Evolutionary conservation across 1,284 basidiomycete genomes (phyloP).

Genomic region (Cutaneotrichosporon sp.): DNA sequence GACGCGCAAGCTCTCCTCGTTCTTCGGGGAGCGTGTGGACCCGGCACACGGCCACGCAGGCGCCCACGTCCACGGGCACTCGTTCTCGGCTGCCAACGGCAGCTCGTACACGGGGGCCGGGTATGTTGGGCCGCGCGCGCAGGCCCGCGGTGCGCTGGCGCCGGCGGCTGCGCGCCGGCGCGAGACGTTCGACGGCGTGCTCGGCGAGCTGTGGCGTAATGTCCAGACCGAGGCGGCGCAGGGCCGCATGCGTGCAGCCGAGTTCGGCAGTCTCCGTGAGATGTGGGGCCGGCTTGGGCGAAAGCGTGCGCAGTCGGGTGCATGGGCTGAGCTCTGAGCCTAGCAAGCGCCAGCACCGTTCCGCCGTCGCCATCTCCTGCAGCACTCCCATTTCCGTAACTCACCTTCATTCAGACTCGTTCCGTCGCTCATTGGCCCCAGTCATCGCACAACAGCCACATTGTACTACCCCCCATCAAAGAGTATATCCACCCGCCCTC

Average conservation of each 20-base stretch:
- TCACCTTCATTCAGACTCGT: no score
- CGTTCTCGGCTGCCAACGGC: background rate
- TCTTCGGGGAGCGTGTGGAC: slow-evolving; percentile 27
- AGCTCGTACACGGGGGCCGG: no score
- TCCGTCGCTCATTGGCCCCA: no score
- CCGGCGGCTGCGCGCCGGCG: slow-evolving; percentile 8
- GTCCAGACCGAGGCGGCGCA: slow-evolving; percentile 22
- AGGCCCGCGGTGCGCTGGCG: no score
- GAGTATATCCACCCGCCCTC: background rate
- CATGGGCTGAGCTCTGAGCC: slow-evolving; percentile 22
- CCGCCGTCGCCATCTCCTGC: background rate
- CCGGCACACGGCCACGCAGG: slow-evolving; percentile 1
- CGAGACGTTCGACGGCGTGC: slow-evolving; percentile 32
- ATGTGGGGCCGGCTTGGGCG: slow-evolving; percentile 21
- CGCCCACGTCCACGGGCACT: background rate
- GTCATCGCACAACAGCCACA: no score
- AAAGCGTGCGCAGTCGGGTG: slow-evolving; percentile 6
- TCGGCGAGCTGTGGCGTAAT: slow-evolving; percentile 34
- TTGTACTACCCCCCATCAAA: background rate
- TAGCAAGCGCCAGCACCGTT: no score
- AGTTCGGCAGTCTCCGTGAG: slow-evolving; percentile 21
- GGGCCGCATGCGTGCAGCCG: slow-evolving; percentile 18
- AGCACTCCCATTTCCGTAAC: no score
- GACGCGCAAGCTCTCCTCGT: slow-evolving; percentile 28
- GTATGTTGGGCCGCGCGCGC: no score